A percentile compares a stretch with the other conserved stretches of the same genome.
Conservation (phyloP, 2,329 filamentous ascomycete genomes). For the Fusarium sp. region DNA sequence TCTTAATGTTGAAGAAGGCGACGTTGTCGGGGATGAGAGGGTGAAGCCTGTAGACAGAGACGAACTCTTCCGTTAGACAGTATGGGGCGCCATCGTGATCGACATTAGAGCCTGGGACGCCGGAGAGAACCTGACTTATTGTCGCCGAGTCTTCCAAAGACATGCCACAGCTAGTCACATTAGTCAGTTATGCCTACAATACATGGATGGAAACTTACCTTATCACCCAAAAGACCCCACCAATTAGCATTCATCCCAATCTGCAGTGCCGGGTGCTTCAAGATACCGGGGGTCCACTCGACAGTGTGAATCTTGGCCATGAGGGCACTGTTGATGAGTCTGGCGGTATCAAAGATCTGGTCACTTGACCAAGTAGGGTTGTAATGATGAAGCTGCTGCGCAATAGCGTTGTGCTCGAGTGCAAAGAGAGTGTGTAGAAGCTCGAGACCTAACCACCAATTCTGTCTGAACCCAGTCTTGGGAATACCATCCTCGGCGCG, state of each 20-base stretch:
- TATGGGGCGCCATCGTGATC: slow-evolving; percentile 25
- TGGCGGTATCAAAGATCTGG: slow-evolving; percentile 16
- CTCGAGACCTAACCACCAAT: slow-evolving; percentile 35
- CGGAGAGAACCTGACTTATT: slow-evolving; percentile 31
- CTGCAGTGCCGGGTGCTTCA: slow-evolving; percentile 23
- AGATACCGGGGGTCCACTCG: slow-evolving; percentile 36
- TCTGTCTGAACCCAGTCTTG: slow-evolving; percentile 29
- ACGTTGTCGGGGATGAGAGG: slow-evolving; percentile 27
- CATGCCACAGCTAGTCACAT: slow-evolving; percentile 2
- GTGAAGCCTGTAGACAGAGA: slow-evolving; percentile 31
- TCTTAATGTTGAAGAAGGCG: slow-evolving; percentile 26
- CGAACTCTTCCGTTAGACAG: slow-evolving; percentile 28
- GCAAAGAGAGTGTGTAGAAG: slow-evolving; percentile 30
- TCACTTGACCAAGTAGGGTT: slow-evolving; percentile 28
- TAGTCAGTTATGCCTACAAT: neutral
- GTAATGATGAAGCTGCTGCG: slow-evolving; percentile 26
- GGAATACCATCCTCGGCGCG: slow-evolving; percentile 19
- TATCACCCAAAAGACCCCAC: slow-evolving; percentile 32
- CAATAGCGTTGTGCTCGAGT: slow-evolving; percentile 32
- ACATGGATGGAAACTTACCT: neutral
- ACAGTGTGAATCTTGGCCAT: slow-evolving; percentile 37
- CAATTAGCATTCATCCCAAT: slow-evolving; percentile 35
- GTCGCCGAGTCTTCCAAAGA: slow-evolving; percentile 17
- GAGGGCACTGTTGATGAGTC: slow-evolving; percentile 27
- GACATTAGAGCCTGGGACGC: slow-evolving; percentile 28